Evolutionary conservation across 495 filamentous ascomycete genomes (phyloP).

Genomic region (Polyplosphaeria fusca): DNA sequence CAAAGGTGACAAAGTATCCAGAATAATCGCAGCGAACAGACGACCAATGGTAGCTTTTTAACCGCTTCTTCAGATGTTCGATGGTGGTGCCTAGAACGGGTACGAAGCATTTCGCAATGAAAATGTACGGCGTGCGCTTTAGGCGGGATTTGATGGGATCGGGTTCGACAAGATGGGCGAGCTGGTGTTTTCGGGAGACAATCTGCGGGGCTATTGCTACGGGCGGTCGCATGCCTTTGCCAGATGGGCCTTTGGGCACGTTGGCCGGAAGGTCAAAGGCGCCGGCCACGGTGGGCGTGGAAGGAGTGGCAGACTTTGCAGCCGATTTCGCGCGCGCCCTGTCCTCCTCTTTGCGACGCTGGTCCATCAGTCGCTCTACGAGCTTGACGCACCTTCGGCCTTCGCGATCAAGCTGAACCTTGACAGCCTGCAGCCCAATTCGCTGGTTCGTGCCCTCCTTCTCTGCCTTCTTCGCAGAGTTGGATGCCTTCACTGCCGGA

Average conservation of each 20-base stretch:
- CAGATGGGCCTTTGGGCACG: constrained; percentile 83
- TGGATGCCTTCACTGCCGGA: constrained; percentile 59
- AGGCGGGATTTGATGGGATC: constrained; percentile 63
- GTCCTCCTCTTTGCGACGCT: constrained; percentile 52
- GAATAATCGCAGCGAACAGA: constrained; percentile 75
- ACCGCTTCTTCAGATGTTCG: constrained; percentile 77
- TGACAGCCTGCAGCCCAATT: constrained; percentile 70
- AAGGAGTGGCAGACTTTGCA: constrained; percentile 22
- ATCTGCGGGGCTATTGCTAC: constrained; percentile 39
- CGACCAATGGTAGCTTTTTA: constrained; percentile 73
- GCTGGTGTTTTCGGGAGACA: constrained; percentile 29
- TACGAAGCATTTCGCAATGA: constrained; percentile 78
- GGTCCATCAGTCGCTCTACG: constrained; percentile 67
- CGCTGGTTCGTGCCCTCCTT: constrained; percentile 61
- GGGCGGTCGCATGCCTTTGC: constrained; percentile 50
- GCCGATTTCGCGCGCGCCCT: constrained; percentile 30
- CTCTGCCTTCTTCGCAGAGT: constrained; percentile 75
- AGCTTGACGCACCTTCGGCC: constrained; percentile 72
- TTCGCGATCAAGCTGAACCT: constrained; percentile 84
- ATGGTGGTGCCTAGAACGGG: constrained; percentile 83
- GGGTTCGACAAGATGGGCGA: constrained; percentile 50
- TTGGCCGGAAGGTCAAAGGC: constrained; percentile 55
- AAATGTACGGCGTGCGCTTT: constrained; percentile 85
- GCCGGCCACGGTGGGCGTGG: constrained; percentile 36
- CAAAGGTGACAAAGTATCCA: constrained; percentile 90